Evolutionary conservation across 164 flowering plant genomes (phyloP).

Genomic region (Litsea cubeba): DNA sequence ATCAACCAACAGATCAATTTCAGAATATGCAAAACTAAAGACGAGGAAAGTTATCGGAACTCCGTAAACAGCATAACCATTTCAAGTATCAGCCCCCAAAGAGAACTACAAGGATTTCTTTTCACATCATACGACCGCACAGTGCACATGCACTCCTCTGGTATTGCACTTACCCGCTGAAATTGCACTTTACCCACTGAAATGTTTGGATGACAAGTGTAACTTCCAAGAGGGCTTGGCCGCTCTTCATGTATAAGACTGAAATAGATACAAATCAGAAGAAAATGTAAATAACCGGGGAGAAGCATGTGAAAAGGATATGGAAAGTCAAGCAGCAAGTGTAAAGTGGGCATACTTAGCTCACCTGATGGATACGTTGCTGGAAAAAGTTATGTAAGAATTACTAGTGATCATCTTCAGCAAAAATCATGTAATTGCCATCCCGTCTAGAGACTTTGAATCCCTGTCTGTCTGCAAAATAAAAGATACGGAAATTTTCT

Average conservation of each 20-base stretch:
- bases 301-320: background rate
- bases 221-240: background rate
- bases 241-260: background rate
- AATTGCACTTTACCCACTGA: background rate
- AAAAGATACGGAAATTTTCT: background rate
- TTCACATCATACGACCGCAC: background rate
- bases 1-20: too few relatives aligned
- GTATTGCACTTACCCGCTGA: background rate
- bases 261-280: background rate
- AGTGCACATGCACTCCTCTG: background rate
- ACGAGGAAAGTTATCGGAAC: too few relatives aligned
- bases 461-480: constrained; percentile 38
- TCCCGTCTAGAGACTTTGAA: constrained; percentile 24
- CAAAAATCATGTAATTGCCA: constrained; percentile 18
- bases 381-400: background rate
- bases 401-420: constrained; percentile 30
- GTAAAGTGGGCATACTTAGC: background rate
- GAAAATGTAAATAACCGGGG: background rate
- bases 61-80: too few relatives aligned
- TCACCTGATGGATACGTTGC: constrained; percentile 8
- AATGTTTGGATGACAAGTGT: background rate
- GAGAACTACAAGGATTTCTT: background rate
- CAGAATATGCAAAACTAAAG: too few relatives aligned
- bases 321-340: background rate
- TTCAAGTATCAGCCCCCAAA: background rate